Evolutionary conservation across 75 land plant genomes (phyloP), one percentile per base, ranked within the genome.

Genomic region (Picea glauca): DNA sequence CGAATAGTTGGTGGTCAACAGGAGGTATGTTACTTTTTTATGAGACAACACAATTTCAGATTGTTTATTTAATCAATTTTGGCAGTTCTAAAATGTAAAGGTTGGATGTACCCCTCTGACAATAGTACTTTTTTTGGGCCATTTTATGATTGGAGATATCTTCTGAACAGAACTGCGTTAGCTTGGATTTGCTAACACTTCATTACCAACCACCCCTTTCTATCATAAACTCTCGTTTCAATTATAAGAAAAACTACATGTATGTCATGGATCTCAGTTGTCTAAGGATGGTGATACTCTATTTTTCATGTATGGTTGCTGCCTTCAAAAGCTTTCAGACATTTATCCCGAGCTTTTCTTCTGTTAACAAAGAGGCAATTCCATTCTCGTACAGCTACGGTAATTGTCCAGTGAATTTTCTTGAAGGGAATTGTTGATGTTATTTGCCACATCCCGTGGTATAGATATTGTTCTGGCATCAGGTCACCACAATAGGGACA

Each of bases 1-100:
- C 88, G 99, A 6, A 93, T 97, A 77, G 98, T 90, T 78, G 88
- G 89, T 38, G 98, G 98, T 18, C 99, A 97, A 80, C 99, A 97
- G 65, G 99, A 97, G 99, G 99, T 96, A 75, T 67, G 50, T 3
- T 78, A 33, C 30, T 50, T 30, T 60, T 54, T 13, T 35, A 26
- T 58, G 23, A 46, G 26, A 67, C 50, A 18, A 31, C 13, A 40
- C 21, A 21, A 31, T 30, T 12, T 14, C 21, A n/a, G 13, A 31
- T 46, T 33, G 21, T 76, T 32, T 63, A 17, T 23, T 17, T 61
- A 33, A 18, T 58, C n/a, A 31, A 30, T 30, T 20, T 15, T 78
- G 30, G n/a, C 17, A 31, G 12, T 62, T 13, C 14, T 15, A 63
- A 13, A n/a, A 78, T 32, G 32, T 64, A 21, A 35, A 15, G 9